Conservation (phyloP, 768 basidiomycete species). For the Termitomyces sp. region DNA sequence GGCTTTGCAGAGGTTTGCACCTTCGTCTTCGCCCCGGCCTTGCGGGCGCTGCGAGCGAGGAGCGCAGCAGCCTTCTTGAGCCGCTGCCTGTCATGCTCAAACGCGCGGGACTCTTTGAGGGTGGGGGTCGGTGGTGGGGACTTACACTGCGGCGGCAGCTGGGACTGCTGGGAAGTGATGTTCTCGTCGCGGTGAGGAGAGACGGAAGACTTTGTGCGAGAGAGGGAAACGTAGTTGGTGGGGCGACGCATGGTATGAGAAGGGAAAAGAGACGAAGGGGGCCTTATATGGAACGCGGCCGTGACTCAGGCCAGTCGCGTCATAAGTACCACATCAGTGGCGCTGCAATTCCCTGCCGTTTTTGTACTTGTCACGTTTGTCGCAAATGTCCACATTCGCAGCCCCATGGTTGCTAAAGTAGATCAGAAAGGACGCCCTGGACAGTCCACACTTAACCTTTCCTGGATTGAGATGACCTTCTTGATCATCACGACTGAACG, state of each 20-base stretch:
- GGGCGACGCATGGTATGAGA: conserved; percentile 9
- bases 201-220: not conserved
- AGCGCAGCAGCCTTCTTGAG: conserved; percentile 37
- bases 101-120: conserved; percentile 38
- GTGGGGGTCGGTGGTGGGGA: conserved; percentile 13
- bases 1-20: not conserved
- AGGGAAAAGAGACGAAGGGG: not conserved
- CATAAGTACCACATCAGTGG: conserved; percentile 10
- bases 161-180: not conserved
- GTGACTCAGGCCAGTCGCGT: conserved; percentile 12
- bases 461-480: not conserved
- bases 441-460: too few species aligned
- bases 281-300: conserved; percentile 6
- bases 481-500: not conserved
- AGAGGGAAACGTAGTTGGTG: not conserved
- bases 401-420: not conserved
- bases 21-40: conserved; percentile 14
- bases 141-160: not conserved
- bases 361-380: conserved; percentile 6
- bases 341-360: conserved; percentile 3
- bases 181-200: not conserved
- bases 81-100: conserved; percentile 44
- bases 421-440: too few species aligned
- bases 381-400: not conserved
- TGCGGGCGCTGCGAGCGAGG: conserved; percentile 29